Evolutionary conservation across 352 stramenopile species (phyloP), one percentile per base, ranked within the genome.

Genomic region (Thalassiosira exigua): DNA sequence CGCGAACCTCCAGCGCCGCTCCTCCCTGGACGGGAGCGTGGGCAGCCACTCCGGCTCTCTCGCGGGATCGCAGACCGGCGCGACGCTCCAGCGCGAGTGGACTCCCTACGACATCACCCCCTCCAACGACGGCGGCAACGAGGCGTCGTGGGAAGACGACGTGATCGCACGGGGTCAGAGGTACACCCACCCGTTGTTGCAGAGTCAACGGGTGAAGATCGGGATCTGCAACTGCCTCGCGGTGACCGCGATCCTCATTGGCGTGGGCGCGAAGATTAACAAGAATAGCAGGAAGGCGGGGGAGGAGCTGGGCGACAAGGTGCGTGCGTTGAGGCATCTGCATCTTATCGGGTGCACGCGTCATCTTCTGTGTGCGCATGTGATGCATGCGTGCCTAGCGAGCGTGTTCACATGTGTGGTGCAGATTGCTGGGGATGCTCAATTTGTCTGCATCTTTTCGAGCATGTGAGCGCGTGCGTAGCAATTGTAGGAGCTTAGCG

Each of bases 151-250:
- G 50, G 41, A 71, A 3, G 61, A 71, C 27, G 12, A 21, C 11
- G 61, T 64, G 36, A 22, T 1, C 7, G 44, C 22, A 9, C 12
- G 42, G 1, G 61, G 61, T 12, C 61, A 71, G 42, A 71, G 27
- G 48, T 71, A 71, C 48, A 71, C 46, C 9, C 61, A 71, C 29
- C 26, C 41, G 12, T 26, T 69, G 3, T 4, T 39, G 1, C 61
- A 71, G 9, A 64, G 41, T 1, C 1, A 30, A 4, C 44, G 61
- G 17, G 48, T 71, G 17, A 32, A 44, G 27, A 3, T 39, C 12
- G 61, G 61, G 1, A 4, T 71, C n/a, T 26, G 36, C 41, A 71
- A 64, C 39, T 17, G 26, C 5, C 2, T 71, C 42, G 27, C 48
- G 9, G 22, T 71, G 21, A 24, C 42, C 14, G 61, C 4, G 1